Conservation (phyloP, 805 yeast genomes). For the Komagataella phaffii region DNA sequence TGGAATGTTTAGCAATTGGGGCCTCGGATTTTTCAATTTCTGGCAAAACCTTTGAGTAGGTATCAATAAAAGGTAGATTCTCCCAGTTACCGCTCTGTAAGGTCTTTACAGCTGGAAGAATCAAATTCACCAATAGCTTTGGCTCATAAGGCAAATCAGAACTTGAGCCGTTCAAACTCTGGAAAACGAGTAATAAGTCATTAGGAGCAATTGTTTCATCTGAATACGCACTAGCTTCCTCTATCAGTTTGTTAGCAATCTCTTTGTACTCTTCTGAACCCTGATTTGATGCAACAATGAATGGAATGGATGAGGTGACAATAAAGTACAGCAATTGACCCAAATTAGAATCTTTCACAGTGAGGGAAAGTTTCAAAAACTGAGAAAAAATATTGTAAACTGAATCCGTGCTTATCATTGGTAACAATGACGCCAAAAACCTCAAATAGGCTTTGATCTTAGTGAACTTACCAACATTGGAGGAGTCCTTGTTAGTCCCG, state of each 20-base stretch:
- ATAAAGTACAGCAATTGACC: slow-evolving; percentile 60
- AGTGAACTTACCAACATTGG: slow-evolving; percentile 49
- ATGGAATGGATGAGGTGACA: slow-evolving; percentile 53
- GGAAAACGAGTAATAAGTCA: slow-evolving; percentile 6
- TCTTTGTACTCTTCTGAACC: slow-evolving; percentile 14
- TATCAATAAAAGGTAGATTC: slow-evolving; percentile 23
- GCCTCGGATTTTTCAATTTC: slow-evolving; percentile 16
- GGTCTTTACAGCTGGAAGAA: slow-evolving; percentile 34
- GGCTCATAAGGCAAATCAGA: slow-evolving; percentile 35
- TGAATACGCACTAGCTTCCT: slow-evolving; percentile 26
- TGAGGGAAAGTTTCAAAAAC: slow-evolving; percentile 41
- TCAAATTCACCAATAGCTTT: slow-evolving; percentile 30
- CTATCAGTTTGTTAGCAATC: slow-evolving; percentile 30
- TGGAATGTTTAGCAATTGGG: slow-evolving; percentile 13
- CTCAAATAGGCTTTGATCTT: slow-evolving; percentile 59
- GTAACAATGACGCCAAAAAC: slow-evolving; percentile 51
- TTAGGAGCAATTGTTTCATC: slow-evolving; percentile 7
- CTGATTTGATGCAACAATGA: slow-evolving; percentile 15
- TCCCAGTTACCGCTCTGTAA: slow-evolving; percentile 21
- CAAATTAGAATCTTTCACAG: slow-evolving; percentile 47
- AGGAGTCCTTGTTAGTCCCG: slow-evolving; percentile 5
- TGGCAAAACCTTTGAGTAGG: slow-evolving; percentile 5
- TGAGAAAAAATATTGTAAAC: slow-evolving; percentile 31
- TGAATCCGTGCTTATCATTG: slow-evolving; percentile 41
- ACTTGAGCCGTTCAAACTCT: slow-evolving; percentile 25